Percentiles rank a stretch among this genome's conserved stretches.
phyloP scores from a whole-genome alignment of 345 rosid genomes.

The Clausena lansium region DNA sequence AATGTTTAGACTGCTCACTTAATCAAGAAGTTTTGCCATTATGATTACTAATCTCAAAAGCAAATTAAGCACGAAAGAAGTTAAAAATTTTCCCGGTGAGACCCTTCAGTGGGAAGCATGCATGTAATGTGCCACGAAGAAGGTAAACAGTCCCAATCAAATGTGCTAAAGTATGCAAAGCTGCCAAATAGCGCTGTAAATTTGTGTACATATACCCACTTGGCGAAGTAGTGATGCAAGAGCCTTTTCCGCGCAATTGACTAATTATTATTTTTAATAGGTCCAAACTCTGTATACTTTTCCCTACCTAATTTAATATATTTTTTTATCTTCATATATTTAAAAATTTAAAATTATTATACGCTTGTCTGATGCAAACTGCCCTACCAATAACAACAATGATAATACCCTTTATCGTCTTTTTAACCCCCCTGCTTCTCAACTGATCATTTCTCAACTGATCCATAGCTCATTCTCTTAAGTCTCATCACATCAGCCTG shows the following conservation, averaged over 20 bases:
- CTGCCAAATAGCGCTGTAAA: not conserved
- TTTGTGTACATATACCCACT: not conserved
- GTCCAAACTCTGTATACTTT: not conserved
- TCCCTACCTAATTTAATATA: too few species aligned
- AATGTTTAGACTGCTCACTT: not conserved
- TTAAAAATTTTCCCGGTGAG: not conserved
- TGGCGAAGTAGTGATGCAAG: not conserved
- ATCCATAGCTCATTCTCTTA: not conserved
- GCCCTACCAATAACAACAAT: too few species aligned
- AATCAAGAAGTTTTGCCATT: not conserved
- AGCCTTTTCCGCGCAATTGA: not conserved
- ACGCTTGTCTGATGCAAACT: too few species aligned
- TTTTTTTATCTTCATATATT: too few species aligned
- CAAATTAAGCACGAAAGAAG: not conserved
- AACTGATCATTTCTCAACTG: too few species aligned
- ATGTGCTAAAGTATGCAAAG: not conserved
- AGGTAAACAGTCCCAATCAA: not conserved
- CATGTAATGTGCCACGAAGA: not conserved
- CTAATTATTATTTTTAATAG: not conserved
- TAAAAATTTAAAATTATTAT: too few species aligned
- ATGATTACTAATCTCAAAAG: not conserved
- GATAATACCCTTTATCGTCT: too few species aligned
- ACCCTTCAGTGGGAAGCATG: not conserved
- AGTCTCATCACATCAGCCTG: not conserved
- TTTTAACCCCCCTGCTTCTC: too few species aligned